Percentiles rank a stretch among this genome's conserved stretches.
Evolutionary conservation across 2,329 filamentous ascomycete species (phyloP).

Genomic region (Penicillium rolfsii): DNA sequence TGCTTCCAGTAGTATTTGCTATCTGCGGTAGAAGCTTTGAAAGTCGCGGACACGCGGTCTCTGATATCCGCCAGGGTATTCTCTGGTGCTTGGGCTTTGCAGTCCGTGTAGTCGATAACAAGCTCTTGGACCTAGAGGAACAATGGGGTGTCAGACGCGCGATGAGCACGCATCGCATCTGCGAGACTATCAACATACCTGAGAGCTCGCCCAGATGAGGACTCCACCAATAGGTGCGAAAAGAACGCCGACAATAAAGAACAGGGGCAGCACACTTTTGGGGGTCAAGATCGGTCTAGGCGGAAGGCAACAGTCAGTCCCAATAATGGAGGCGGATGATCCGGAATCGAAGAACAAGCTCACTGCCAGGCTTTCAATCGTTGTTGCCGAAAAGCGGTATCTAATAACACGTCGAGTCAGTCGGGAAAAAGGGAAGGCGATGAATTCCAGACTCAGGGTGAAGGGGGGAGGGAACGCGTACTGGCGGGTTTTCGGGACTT

Average conservation of each 20-base stretch:
- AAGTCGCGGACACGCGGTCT: constrained; percentile 66
- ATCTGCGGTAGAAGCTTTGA: constrained; percentile 58
- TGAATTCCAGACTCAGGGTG: constrained; percentile 1
- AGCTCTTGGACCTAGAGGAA: constrained; percentile 78
- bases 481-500: constrained; percentile 92
- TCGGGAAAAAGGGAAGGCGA: constrained; percentile 6
- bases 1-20: constrained; percentile 42
- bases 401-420: constrained; percentile 51
- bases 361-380: constrained; percentile 98
- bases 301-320: constrained; percentile 22
- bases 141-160: constrained; percentile 4
- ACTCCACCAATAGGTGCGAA: constrained; percentile 91
- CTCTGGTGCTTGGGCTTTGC: constrained; percentile 60
- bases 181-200: constrained; percentile 56
- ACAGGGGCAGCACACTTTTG: constrained; percentile 87
- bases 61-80: constrained; percentile 37
- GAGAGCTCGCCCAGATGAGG: constrained; percentile 80
- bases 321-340: background rate
- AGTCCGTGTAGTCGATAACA: constrained; percentile 85
- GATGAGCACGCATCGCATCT: background rate
- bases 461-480: constrained; percentile 48
- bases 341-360: constrained; percentile 45
- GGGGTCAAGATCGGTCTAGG: constrained; percentile 87
- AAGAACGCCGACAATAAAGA: constrained; percentile 87
- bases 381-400: constrained; percentile 96